Base-by-base conservation (phyloP, 1,284 basidiomycete genomes). In the Rhodotorula glutinis region DNA sequence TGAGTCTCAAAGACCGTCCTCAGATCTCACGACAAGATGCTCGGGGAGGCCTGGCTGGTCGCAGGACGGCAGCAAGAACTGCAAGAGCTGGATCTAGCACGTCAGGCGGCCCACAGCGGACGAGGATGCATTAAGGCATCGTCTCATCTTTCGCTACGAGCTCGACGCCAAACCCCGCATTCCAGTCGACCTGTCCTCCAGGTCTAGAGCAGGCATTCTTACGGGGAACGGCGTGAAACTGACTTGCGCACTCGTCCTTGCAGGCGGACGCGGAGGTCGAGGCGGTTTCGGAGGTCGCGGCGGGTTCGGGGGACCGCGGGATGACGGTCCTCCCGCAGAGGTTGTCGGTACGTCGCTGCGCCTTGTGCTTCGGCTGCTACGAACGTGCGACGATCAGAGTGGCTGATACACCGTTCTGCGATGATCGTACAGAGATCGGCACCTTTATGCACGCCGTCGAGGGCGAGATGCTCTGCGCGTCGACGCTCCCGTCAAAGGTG, bases 391-490 rank as follows among this genome's bases (percentile, higher is more conserved):
- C n/a, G n/a, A n/a, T n/a, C n/a, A n/a, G n/a, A n/a, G n/a, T n/a
- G n/a, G n/a, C n/a, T n/a, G n/a, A n/a, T n/a, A n/a, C n/a, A n/a
- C n/a, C n/a, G n/a, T n/a, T n/a, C n/a, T n/a, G n/a, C n/a, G n/a
- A n/a, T n/a, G 29, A 25, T 17, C 46, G 46, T 19, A 51, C 65
- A 77, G 77, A 77, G 60, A 76, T 77, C 62, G 77, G 94, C 66
- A 83, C 87, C 1, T 95, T 95, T 79, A 78, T 92, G 40, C 93
- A 98, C 79, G 90, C 94, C 27, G 94, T 97, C 57, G 96, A 99
- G 82, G 91, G 92, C 70, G 95, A 99, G 79, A 98, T 99, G 95
- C 83, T 98, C 64, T 99, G 96, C 80, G 83, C 88, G 16, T 92
- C 92, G 17, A 82, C 87, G 46, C 86, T 92, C 78, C 82, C 87